Evolutionary conservation across 1,139 yeast genomes (phyloP), one percentile per base, ranked within the genome.

Genomic region (Saccharomyces hybrid): DNA sequence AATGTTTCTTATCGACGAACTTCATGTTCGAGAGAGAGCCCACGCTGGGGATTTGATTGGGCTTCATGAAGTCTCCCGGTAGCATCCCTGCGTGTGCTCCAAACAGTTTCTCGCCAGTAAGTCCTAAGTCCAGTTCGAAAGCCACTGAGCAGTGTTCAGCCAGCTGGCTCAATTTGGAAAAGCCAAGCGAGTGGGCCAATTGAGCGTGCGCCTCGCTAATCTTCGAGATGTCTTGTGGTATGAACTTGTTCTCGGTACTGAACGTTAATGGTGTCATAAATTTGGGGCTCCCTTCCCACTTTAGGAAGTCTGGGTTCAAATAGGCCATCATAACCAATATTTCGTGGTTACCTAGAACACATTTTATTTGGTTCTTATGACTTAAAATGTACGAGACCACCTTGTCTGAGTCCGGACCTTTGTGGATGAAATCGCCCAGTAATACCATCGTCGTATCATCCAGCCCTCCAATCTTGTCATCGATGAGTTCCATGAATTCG

Each of bases 301-400:
- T 38, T 24, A 48, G 19, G 26, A 54, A 48, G 28, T 47, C 49
- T 21, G 58, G 59, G 48, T 62, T 63, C 53, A 64, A 31, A 14
- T 53, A 50, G 8, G 68, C 78, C 21, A 72, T 70, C 14, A 67
- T 53, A 19, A 65, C 62, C 27, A 64, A 61, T 19, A 83, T 77
- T 67, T 91, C 98, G 69, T 48, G 50, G 73, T 91, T 91, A 0
- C 98, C 98, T 59, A 95, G 73, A 2, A 91, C 82, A 68, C 96
- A 90, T 51, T 81, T 82, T 16, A 87, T 78, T 3, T 79, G 71
- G 19, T 70, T 58, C 29, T 69, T 66, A 59, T 82, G 71, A n/a
- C 78, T 72, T 49, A 83, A 78, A 48, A 88, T 83, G 62, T 73
- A 84, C 56, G 89, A 86, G 29, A 89, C 68, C 4, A 89, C 88